Conservation (phyloP, 768 basidiomycete genomes). For the Mycena metata region DNA sequence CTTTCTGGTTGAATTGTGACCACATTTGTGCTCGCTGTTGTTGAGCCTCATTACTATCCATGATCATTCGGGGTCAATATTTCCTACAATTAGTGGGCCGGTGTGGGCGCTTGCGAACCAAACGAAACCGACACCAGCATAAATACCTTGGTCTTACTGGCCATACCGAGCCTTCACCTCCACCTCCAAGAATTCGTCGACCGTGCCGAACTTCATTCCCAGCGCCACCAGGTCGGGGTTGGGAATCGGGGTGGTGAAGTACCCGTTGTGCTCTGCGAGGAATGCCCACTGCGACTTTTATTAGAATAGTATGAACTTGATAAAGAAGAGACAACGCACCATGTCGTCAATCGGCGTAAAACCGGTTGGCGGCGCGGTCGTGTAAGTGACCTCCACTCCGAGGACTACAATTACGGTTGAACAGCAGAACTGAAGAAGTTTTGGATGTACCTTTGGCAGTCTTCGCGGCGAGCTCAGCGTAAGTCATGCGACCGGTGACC, state of each 20-base stretch:
- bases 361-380: background rate
- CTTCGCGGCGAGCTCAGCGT: background rate
- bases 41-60: too few relatives aligned
- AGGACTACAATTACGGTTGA: background rate
- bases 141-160: too few relatives aligned
- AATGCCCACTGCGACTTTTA: background rate
- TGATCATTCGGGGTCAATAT: too few relatives aligned
- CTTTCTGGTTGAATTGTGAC: too few relatives aligned
- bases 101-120: too few relatives aligned
- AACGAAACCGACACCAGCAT: too few relatives aligned
- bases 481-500: background rate
- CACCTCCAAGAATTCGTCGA: conserved; percentile 3
- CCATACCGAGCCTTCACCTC: background rate
- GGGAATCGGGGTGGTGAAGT: conserved; percentile 8
- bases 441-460: background rate
- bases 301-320: background rate
- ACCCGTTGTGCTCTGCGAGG: background rate
- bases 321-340: background rate
- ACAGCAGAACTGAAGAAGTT: background rate
- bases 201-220: background rate
- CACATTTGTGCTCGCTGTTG: too few relatives aligned
- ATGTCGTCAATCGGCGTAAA: background rate
- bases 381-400: background rate
- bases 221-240: conserved; percentile 7
- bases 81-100: too few relatives aligned